Evolutionary conservation across 495 filamentous ascomycete species (phyloP).

Genomic region (Penicillium roqueforti): DNA sequence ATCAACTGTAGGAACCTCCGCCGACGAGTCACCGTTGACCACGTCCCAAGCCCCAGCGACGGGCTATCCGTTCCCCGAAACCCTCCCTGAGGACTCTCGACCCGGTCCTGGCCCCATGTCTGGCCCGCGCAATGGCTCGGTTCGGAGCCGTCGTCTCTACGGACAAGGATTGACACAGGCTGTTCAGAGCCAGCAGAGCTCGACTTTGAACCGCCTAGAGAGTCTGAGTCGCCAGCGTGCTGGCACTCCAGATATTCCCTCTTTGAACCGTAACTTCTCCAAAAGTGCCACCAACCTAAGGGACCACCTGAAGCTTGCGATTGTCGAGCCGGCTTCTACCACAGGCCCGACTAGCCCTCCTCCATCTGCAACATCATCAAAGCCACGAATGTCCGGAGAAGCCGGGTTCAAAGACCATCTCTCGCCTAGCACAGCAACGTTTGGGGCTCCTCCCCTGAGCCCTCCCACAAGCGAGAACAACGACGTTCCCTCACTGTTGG

Average conservation of each 20-base stretch:
- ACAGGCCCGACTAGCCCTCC: slow-evolving; percentile 52
- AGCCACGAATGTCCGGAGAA: slow-evolving; percentile 23
- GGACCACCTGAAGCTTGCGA: slow-evolving; percentile 50
- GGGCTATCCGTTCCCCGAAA: slow-evolving; percentile 19
- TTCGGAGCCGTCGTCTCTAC: slow-evolving; percentile 74
- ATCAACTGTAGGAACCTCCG: slow-evolving; percentile 89
- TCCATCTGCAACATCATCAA: slow-evolving; percentile 38
- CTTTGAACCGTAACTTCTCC: slow-evolving; percentile 40
- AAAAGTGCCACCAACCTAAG: slow-evolving; percentile 54
- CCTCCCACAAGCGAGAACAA: slow-evolving; percentile 68
- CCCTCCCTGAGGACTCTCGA: slow-evolving; percentile 11
- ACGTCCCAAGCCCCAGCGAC: slow-evolving; percentile 37
- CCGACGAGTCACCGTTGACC: slow-evolving; percentile 66
- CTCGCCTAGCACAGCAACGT: slow-evolving; percentile 26
- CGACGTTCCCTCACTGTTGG: slow-evolving; percentile 51
- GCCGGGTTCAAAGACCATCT: slow-evolving; percentile 20
- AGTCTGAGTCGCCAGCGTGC: slow-evolving; percentile 56
- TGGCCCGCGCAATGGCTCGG: slow-evolving; percentile 46
- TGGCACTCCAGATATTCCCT: slow-evolving; percentile 36
- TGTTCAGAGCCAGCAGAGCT: slow-evolving; percentile 73
- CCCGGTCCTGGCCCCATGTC: slow-evolving; percentile 13
- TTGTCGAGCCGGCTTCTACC: slow-evolving; percentile 32
- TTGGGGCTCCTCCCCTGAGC: slow-evolving; percentile 62
- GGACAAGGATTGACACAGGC: slow-evolving; percentile 79
- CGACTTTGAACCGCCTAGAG: slow-evolving; percentile 73